Conservation (phyloP, 352 stramenopile genomes). For the Pilasporangium apinafurcum region DNA sequence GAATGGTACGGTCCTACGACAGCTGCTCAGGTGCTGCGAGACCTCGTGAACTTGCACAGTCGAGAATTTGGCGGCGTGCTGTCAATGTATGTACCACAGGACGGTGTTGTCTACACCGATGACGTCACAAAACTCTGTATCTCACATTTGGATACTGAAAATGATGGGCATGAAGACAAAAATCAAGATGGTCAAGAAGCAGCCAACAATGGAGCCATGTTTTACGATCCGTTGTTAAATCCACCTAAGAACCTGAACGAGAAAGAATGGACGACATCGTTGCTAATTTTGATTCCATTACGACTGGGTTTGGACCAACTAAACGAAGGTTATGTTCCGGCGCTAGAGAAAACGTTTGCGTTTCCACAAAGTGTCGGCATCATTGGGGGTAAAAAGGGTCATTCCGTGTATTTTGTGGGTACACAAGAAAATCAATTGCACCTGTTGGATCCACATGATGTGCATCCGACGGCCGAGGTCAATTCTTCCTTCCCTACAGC, state of each 20-base stretch:
- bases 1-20: slow-evolving; percentile 92
- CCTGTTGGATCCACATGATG: slow-evolving; percentile 80
- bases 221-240: slow-evolving; percentile 84
- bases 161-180: slow-evolving; percentile 1
- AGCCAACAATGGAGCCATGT: slow-evolving; percentile 12
- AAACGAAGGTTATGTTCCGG: slow-evolving; percentile 74
- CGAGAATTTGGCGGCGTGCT: slow-evolving; percentile 34
- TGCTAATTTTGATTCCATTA: slow-evolving; percentile 91
- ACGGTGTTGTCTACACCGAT: slow-evolving; percentile 77
- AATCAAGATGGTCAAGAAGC: background rate
- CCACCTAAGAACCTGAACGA: slow-evolving; percentile 36
- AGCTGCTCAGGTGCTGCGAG: slow-evolving; percentile 82
- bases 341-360: slow-evolving; percentile 71
- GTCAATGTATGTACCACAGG: slow-evolving; percentile 78
- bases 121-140: slow-evolving; percentile 69
- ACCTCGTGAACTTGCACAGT: slow-evolving; percentile 73
- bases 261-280: slow-evolving; percentile 75
- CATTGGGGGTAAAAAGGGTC: slow-evolving; percentile 90
- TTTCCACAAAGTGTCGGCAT: slow-evolving; percentile 93
- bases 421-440: slow-evolving; percentile 77
- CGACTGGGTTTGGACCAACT: slow-evolving; percentile 88
- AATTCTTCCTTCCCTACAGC: slow-evolving; percentile 71
- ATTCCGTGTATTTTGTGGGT: slow-evolving; percentile 96
- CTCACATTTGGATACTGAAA: slow-evolving; percentile 35
- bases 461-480: slow-evolving; percentile 57